Base-by-base conservation (phyloP, 768 basidiomycete genomes). In the Sporobolomyces pararoseus region DNA sequence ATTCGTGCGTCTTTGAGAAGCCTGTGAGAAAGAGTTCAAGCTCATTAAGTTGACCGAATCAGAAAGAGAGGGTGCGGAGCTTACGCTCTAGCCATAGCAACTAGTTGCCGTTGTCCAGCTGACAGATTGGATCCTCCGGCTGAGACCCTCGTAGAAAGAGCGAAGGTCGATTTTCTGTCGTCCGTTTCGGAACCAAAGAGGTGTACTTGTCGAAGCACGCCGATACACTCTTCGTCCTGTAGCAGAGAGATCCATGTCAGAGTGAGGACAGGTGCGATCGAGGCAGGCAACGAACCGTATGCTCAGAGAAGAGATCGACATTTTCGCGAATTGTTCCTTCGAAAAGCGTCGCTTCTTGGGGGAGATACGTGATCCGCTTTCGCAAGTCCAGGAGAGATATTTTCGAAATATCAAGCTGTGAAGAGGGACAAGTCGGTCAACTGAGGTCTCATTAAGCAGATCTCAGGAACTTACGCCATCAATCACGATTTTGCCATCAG, bases 41-140 rank as follows among this genome's bases (percentile, higher is more conserved):
- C n/a, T n/a, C n/a, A n/a, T n/a, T 19, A 16, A 55, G 51, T 29
- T 19, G 53, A 31, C 6, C 14, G 7, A 47, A 32, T 57, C 77
- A 21, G 69, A 68, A 19, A 76, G 68, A 4, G 76, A 42, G 39
- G 17, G 39, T 9, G 39, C 17, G 31, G 69, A 51, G 55, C 72
- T 39, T 32, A 76, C 35, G 82, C 82, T 72, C 83, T 72, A 1
- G 81, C 82, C 1, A 83, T 75, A 0, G 81, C 80, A 23, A 83
- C 80, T 12, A 83, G 74, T 67, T 83, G 82, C 17, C 81, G 74
- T 71, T 83, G 81, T 7, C 82, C 82, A n/a, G 81, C 77, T 12
- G 73, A 76, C 53, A 80, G 75, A 54, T 81, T 81, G 3, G 74
- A 70, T 21, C 81, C 81, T 0, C 77, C 79, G 4, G 77, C 77